These are phyloP conservation scores for Boletus huronensis DNA, from an alignment of 768 basidiomycete genomes.

Conservation along the genomic window DNA sequence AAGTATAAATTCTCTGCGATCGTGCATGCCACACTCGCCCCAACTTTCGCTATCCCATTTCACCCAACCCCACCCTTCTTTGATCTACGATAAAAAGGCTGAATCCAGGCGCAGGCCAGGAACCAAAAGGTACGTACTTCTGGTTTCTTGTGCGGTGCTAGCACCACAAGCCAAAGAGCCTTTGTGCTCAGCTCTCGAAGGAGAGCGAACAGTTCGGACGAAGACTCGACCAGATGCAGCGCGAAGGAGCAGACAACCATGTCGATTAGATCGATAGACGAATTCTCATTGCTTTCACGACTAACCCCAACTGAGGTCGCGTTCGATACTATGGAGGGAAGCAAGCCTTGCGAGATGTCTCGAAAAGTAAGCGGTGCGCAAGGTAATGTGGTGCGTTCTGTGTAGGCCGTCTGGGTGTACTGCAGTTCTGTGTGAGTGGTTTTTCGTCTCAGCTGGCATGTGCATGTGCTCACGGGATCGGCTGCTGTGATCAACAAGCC, in stretches of 20 bases:
- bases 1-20: constrained; percentile 41
- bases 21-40: constrained; percentile 39
- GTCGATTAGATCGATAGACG: constrained; percentile 38
- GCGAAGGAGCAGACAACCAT: constrained; percentile 74
- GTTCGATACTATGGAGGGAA: constrained; percentile 36
- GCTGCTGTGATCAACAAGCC: constrained; percentile 22
- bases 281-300: background rate
- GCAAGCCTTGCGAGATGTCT: constrained; percentile 54
- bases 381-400: constrained; percentile 47
- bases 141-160: constrained; percentile 76
- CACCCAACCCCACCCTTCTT: constrained; percentile 63
- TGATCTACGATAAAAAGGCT: constrained; percentile 41
- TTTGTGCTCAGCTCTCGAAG: constrained; percentile 63
- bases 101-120: background rate
- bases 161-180: constrained; percentile 60
- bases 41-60: constrained; percentile 57
- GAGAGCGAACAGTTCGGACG: constrained; percentile 61
- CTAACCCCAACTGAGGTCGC: constrained; percentile 7
- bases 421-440: constrained; percentile 27
- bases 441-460: background rate
- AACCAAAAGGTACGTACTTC: constrained; percentile 43
- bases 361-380: constrained; percentile 60
- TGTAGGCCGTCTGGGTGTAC: constrained; percentile 61
- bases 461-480: constrained; percentile 22
- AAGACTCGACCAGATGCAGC: constrained; percentile 59